Percentiles rank a stretch among this genome's conserved stretches.
These are phyloP conservation scores for Chaetoscypha palmicola DNA, from an alignment of 2,329 filamentous ascomycete species.

Conservation along the genomic window DNA sequence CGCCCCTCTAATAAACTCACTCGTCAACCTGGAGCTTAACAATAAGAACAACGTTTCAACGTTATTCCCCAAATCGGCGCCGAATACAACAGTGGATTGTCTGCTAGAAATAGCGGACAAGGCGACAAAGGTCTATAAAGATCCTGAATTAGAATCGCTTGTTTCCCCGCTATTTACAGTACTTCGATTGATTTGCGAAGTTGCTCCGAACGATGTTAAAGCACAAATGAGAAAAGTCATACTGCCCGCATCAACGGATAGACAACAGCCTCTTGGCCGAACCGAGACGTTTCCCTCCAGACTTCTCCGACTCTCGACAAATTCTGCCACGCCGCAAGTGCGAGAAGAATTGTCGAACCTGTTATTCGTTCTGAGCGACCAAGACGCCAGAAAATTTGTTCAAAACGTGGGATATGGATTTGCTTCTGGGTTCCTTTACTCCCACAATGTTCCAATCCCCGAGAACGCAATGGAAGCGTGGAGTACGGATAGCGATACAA, in stretches of 20 bases:
- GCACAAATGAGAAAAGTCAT: constrained; percentile 58
- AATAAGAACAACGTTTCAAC: constrained; percentile 39
- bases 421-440: constrained; percentile 82
- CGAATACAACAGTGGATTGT: constrained; percentile 52
- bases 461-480: constrained; percentile 53
- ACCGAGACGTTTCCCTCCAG: constrained; percentile 67
- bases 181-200: constrained; percentile 62
- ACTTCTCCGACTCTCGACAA: constrained; percentile 71
- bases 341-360: constrained; percentile 69
- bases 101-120: constrained; percentile 64
- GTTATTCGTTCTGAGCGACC: constrained; percentile 80
- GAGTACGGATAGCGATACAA: constrained; percentile 27
- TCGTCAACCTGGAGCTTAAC: constrained; percentile 70
- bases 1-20: constrained; percentile 66
- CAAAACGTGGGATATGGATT: constrained; percentile 92
- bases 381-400: constrained; percentile 72
- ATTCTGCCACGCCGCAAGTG: constrained; percentile 62
- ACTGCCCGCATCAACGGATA: constrained; percentile 70
- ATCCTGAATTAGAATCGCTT: constrained; percentile 64
- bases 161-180: constrained; percentile 69
- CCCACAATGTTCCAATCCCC: constrained; percentile 73
- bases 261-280: constrained; percentile 68
- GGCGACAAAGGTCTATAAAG: constrained; percentile 55
- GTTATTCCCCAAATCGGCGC: constrained; percentile 59
- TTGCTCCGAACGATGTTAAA: constrained; percentile 57